phyloP scores from a whole-genome alignment of 768 basidiomycete species.

The Boletus reticulatus region DNA sequence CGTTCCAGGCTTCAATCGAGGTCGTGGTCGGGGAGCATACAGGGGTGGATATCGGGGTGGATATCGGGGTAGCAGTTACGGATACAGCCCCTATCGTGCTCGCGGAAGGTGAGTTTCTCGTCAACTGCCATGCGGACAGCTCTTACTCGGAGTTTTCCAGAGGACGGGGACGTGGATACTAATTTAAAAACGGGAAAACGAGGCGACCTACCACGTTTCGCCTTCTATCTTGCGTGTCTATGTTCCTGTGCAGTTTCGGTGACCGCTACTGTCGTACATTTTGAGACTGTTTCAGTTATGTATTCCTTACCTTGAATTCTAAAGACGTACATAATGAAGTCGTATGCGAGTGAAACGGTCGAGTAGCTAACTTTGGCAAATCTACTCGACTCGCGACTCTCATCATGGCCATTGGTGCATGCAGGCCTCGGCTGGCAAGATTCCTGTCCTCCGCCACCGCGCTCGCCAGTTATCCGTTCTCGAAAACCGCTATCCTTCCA shows the following conservation, averaged over 20 bases:
- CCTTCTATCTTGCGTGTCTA: slow-evolving; percentile 6
- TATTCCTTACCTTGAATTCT: slow-evolving; percentile 29
- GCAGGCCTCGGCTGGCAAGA: slow-evolving; percentile 14
- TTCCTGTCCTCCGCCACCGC: slow-evolving; percentile 22
- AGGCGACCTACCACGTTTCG: slow-evolving; percentile 14
- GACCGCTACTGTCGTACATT: slow-evolving; percentile 13
- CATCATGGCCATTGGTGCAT: slow-evolving; percentile 12
- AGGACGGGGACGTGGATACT: slow-evolving; percentile 73
- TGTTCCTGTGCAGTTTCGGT: slow-evolving; percentile 8
- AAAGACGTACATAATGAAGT: slow-evolving; percentile 30
- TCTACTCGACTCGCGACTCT: background rate
- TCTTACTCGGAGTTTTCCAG: slow-evolving; percentile 33
- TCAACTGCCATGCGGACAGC: slow-evolving; percentile 7
- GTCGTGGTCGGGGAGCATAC: slow-evolving; percentile 71
- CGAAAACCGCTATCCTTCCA: slow-evolving; percentile 59
- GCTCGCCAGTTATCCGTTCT: slow-evolving; percentile 60
- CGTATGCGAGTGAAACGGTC: background rate
- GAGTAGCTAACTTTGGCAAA: slow-evolving; percentile 16
- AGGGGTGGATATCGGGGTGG: slow-evolving; percentile 63
- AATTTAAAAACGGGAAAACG: slow-evolving; percentile 24
- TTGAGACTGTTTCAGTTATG: slow-evolving; percentile 22
- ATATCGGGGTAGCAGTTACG: slow-evolving; percentile 50
- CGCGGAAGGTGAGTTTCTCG: slow-evolving; percentile 66
- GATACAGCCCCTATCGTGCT: slow-evolving; percentile 54
- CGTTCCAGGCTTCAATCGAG: slow-evolving; percentile 86